These are phyloP conservation scores for Pythium oligandrum DNA, from an alignment of 352 stramenopile species.

Conservation along the genomic window DNA sequence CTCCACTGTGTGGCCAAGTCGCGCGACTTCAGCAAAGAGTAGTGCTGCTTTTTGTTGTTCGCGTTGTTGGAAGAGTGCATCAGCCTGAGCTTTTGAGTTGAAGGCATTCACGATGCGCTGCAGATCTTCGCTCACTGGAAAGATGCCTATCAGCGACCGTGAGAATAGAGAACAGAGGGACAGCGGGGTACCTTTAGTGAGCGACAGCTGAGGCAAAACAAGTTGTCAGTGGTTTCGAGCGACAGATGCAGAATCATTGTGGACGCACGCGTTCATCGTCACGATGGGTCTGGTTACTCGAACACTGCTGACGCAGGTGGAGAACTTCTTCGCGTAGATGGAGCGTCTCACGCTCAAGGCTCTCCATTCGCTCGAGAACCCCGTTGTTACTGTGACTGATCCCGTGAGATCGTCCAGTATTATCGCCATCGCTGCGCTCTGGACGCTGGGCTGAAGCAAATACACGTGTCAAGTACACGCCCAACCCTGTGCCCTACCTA, in stretches of 20 bases:
- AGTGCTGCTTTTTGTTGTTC: conserved; percentile 68
- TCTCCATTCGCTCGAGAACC: conserved; percentile 29
- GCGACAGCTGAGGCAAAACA: too few species aligned
- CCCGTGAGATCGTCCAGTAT: not conserved
- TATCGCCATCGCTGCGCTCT: too few species aligned
- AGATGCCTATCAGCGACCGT: not conserved
- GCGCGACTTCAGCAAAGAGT: conserved; percentile 59
- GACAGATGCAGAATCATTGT: not conserved
- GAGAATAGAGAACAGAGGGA: too few species aligned
- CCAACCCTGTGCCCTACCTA: too few species aligned
- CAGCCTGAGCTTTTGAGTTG: conserved; percentile 52
- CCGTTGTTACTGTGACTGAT: not conserved
- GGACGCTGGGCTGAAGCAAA: too few species aligned
- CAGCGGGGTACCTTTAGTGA: too few species aligned
- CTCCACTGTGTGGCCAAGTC: conserved; percentile 46
- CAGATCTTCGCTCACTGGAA: conserved; percentile 44
- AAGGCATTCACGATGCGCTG: conserved; percentile 47
- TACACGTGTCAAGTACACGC: too few species aligned
- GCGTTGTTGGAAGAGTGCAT: conserved; percentile 42
- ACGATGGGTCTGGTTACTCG: conserved; percentile 51
- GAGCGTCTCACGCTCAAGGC: conserved; percentile 59
- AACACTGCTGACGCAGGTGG: conserved; percentile 45
- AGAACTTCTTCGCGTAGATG: conserved; percentile 45
- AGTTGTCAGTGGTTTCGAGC: too few species aligned
- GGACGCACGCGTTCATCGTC: conserved; percentile 45